Evolutionary conservation across 2,329 filamentous ascomycete species (phyloP), one percentile per base, ranked within the genome.

Genomic region (Beauveria australis): DNA sequence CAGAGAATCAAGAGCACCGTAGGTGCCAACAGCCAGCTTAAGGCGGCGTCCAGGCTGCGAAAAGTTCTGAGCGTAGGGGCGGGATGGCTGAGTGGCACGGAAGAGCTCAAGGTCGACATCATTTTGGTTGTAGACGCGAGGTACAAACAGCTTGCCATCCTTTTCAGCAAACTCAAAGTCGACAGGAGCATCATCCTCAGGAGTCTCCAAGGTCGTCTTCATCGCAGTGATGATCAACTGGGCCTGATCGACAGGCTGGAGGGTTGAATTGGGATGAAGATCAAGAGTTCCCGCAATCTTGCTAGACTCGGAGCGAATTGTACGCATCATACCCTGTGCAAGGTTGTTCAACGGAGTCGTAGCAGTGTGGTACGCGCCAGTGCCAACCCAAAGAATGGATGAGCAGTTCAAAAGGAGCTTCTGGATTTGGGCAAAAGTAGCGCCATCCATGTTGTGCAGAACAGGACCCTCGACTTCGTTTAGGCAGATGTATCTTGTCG

Each of bases 281-380:
- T 81, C 78, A 0, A 81, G 68, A 1, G 75, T 79, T 1, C 76
- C 75, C 18, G 78, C 76, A 14, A 71, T 71, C 53, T 78, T 74
- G 26, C 73, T 72, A 1, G 75, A 74, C 64, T 81, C 79, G 1
- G 78, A 79, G 1, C 78, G 76, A 24, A 80, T 71, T 1, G 74
- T 76, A 37, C 79, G 72, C 61, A 75, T 73, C 3, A 81, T 68
- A 33, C 78, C 79, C 9, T 74, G 72, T 0, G 79, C 69, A 70
- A 81, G 76, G 66, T 78, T 79, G 54, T 73, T 66, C 51, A 75
- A 71, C 3, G 72, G 77, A 62, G 69, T 72, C 12, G 68, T 62
- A 5, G 72, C 71, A 33, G 69, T 69, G 18, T 68, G 67, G 59
- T 75, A 77, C 0, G 74, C 75, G 9, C 76, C 76, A 3, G 68